A percentile compares a stretch with the other conserved stretches of the same genome.
phyloP scores from a whole-genome alignment of 2,329 filamentous ascomycete species.

The Cadophora malorum region DNA sequence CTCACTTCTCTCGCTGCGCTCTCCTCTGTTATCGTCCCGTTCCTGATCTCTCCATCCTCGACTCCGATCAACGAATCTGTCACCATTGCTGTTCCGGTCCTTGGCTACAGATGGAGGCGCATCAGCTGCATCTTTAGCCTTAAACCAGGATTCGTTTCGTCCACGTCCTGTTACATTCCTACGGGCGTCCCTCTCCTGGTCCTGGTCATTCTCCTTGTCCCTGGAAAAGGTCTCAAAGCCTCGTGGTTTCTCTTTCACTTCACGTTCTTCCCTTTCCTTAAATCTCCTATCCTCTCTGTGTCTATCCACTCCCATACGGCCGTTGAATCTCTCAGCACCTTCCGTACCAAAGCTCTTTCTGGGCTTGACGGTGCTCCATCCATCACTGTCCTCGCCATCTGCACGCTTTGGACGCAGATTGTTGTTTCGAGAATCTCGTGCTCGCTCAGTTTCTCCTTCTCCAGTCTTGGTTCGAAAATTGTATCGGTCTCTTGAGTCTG shows the following conservation, averaged over 20 bases:
- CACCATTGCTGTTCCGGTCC: slow-evolving; percentile 45
- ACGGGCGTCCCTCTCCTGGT: slow-evolving; percentile 59
- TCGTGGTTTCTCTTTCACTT: slow-evolving; percentile 56
- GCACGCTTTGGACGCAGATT: slow-evolving; percentile 58
- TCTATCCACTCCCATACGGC: slow-evolving; percentile 63
- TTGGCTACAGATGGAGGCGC: slow-evolving; percentile 36
- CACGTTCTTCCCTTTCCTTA: slow-evolving; percentile 63
- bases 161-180: slow-evolving; percentile 70
- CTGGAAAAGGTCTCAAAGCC: slow-evolving; percentile 57
- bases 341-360: slow-evolving; percentile 77
- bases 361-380: slow-evolving; percentile 77
- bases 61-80: slow-evolving; percentile 43
- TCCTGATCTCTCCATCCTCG: slow-evolving; percentile 51
- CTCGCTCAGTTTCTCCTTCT: slow-evolving; percentile 58
- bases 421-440: slow-evolving; percentile 55
- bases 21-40: slow-evolving; percentile 45
- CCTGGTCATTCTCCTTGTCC: slow-evolving; percentile 55
- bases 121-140: slow-evolving; percentile 54
- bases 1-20: slow-evolving; percentile 46
- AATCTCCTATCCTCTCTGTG: slow-evolving; percentile 49
- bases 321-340: slow-evolving; percentile 73
- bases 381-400: slow-evolving; percentile 68
- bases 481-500: slow-evolving; percentile 64
- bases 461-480: slow-evolving; percentile 60
- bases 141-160: slow-evolving; percentile 79